phyloP scores from a whole-genome alignment of 129 eudicot species.

The Apium graveolens region DNA sequence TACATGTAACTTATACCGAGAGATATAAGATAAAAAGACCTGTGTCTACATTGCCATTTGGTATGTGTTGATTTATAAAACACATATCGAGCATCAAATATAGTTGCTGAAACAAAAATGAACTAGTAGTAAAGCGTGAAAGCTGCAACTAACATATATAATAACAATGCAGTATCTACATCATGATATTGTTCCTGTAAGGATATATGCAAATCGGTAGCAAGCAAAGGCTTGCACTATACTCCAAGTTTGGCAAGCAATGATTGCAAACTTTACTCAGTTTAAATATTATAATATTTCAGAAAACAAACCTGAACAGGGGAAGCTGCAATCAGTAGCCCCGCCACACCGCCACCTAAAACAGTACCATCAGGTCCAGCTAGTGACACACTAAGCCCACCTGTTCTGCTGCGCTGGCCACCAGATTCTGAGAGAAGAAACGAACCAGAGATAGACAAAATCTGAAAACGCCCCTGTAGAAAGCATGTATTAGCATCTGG shows the following conservation, averaged over 20 bases:
- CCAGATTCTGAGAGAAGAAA: conserved; percentile 37
- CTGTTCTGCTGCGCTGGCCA: conserved; percentile 37
- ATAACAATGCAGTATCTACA: not conserved
- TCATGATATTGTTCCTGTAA: not conserved
- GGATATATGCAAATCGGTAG: too few species aligned
- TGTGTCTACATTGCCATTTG: not conserved
- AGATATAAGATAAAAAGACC: not conserved
- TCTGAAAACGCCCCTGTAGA: conserved; percentile 56
- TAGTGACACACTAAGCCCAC: conserved; percentile 47
- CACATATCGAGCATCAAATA: not conserved
- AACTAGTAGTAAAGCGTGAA: not conserved
- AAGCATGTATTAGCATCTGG: conserved; percentile 3
- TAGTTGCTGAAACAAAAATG: not conserved
- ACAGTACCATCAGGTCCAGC: conserved; percentile 67
- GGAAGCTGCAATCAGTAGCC: conserved; percentile 56
- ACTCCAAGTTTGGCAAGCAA: not conserved
- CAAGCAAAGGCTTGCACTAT: too few species aligned
- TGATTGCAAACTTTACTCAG: not conserved
- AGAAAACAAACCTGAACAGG: conserved; percentile 47
- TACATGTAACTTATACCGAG: not conserved
- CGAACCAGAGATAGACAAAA: conserved; percentile 46
- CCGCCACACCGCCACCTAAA: conserved; percentile 73
- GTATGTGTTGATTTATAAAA: not conserved
- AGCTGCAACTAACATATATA: not conserved
- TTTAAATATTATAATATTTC: not conserved